These are phyloP conservation scores for Withania somnifera DNA, from an alignment of 305 asterid species.

Conservation along the genomic window DNA sequence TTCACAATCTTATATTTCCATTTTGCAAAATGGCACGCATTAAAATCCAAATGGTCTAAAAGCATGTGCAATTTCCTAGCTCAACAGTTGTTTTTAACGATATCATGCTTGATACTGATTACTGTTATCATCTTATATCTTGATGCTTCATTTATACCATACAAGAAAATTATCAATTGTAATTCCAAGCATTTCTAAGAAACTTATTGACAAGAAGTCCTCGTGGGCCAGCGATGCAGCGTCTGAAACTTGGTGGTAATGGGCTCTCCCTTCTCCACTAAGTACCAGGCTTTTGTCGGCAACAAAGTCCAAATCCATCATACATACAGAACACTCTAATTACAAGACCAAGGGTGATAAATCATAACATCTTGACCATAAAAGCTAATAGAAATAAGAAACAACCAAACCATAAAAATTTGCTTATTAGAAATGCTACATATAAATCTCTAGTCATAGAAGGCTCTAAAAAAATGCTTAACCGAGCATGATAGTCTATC, in stretches of 20 bases:
- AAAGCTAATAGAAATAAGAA: neutral
- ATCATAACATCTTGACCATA: neutral
- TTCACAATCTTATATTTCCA: neutral
- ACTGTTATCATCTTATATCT: neutral
- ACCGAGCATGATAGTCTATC: neutral
- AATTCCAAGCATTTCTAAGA: neutral
- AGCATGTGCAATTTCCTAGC: neutral
- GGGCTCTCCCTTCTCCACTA: neutral
- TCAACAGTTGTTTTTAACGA: neutral
- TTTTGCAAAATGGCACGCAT: neutral
- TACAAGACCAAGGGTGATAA: neutral
- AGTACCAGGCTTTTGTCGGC: neutral
- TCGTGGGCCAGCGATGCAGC: neutral
- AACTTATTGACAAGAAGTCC: neutral
- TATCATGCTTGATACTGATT: neutral
- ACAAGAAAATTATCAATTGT: neutral
- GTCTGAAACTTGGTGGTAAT: neutral
- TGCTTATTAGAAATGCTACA: neutral
- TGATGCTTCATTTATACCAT: neutral
- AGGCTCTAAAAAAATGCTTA: neutral
- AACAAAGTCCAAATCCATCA: neutral
- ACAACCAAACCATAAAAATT: neutral
- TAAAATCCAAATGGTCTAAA: neutral
- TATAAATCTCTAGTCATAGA: neutral
- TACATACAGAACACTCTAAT: neutral